Evolutionary conservation across 1,139 yeast genomes (phyloP), one percentile per base, ranked within the genome.

Genomic region (Taiozyma onychis): DNA sequence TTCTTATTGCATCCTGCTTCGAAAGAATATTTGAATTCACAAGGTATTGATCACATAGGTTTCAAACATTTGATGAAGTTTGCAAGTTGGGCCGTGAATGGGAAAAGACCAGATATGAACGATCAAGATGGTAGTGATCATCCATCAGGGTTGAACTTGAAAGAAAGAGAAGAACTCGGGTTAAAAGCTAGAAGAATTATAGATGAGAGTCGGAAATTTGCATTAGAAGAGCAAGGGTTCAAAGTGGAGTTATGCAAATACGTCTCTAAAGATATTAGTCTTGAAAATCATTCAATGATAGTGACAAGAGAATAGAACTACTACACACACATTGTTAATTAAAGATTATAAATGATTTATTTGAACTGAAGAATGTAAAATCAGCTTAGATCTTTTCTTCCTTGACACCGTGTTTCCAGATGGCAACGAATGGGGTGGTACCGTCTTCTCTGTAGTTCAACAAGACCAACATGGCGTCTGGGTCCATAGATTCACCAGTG

Each of bases 391-490:
- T 82, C 85, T 93, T 93, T 73, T 78, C 82, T 73, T 83, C 89
- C 66, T 74, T 78, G 63, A 88, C 84, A 83, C 98, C 99, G 76
- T 93, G 98, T 81, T 91, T 95, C 98, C 98, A 93, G 85, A 90
- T 83, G 63, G 91, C 89, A 70, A 93, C 95, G 80, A 71, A 95
- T 70, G 99, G 99, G 63, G 99, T 95, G 67, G 84, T 79, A 80
- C 99, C 99, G 72, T 93, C 98, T 80, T 93, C 99, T 80, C 99
- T 95, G 90, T 93, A 93, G 95, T 93, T 93, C 78, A 93, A 87
- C 75, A 93, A 84, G 65, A 89, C 91, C 71, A 93, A 77, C 99
- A 93, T 93, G 67, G 87, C 97, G 75, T 93, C 98, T 73, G 98
- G 97, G 85, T 95, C 97, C 99, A 93, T 95, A 70, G 96, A 87